Base-by-base conservation (phyloP, 2,329 filamentous ascomycete genomes). In the Trichoderma atroviride region DNA sequence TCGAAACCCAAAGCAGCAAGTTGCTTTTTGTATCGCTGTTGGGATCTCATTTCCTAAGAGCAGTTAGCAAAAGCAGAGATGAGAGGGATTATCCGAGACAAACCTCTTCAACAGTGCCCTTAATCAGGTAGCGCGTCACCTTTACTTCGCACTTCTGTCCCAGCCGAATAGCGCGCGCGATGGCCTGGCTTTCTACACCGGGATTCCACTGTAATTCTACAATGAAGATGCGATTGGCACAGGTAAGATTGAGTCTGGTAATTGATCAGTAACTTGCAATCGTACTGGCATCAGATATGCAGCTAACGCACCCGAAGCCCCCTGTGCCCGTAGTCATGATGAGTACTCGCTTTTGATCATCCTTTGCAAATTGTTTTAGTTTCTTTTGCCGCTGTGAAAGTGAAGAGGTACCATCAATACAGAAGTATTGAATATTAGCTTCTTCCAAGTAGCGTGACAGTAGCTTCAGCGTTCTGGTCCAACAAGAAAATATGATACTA, bases 151-250 rank as follows among this genome's bases (percentile, higher is more conserved):
- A 72, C 1, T 75, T 72, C 69, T 87, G 85, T 0, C 83, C 83
- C 0, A 87, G 75, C 0, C 85, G 80, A 3, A 85, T 75, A 0
- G 83, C 83, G 13, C 85, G 77, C 0, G 80, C 84, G 14, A 87
- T 81, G 0, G 85, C 86, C 67, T 88, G 85, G 14, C 80, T 81
- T 69, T 87, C 86, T 0, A 85, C 81, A 2, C 80, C 82, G 0
- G 85, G 85, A 50, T 87, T 87, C 85, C 85, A 87, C 31, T 87
- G 86, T 0, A 83, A 81, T 61, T 87, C 86, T 0, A 87, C 75
- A 3, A 87, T 81, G 69, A 84, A 84, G 0, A 87, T 80, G 0
- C 81, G 79, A 55, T 82, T 84, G 0, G 84, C 84, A 0, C 78
- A 78, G 0, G 82, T 81, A 3, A 87, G 76, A n/a, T 86, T 86